phyloP scores from a whole-genome alignment of 352 stramenopile species.

The Thraustotheca clavata region DNA sequence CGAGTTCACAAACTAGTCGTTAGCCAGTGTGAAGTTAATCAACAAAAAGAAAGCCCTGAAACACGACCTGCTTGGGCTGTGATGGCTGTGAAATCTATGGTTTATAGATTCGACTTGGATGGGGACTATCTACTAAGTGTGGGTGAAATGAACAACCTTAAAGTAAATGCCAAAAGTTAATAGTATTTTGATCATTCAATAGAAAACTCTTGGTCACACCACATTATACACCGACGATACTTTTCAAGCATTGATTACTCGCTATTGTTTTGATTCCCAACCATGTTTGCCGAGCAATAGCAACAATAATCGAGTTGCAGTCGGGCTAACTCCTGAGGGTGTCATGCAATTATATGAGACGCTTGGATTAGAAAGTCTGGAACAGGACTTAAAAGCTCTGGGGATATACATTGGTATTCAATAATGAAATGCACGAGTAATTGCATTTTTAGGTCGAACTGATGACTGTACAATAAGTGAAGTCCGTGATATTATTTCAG shows the following conservation, averaged over 20 bases:
- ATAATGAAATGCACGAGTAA: not conserved
- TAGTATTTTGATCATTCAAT: not conserved
- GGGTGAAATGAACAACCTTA: constrained; percentile 18
- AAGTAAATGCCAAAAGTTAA: constrained; percentile 2
- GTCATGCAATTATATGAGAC: constrained; percentile 11
- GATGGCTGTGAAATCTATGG: constrained; percentile 1
- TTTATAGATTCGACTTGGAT: constrained; percentile 13
- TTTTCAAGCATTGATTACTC: not conserved
- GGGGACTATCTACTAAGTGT: constrained; percentile 5
- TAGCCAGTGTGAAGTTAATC: not conserved
- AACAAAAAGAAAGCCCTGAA: not conserved
- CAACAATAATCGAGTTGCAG: not conserved
- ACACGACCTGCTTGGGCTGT: not conserved
- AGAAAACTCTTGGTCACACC: not conserved
- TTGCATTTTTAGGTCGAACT: not conserved
- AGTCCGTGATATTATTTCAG: not conserved
- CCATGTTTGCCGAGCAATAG: not conserved
- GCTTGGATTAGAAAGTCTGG: not conserved
- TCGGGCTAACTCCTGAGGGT: constrained; percentile 14
- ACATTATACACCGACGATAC: not conserved
- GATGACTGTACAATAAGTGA: not conserved
- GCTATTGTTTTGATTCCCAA: not conserved
- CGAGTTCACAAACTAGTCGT: not conserved
- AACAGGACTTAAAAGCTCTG: constrained; percentile 3
- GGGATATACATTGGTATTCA: constrained; percentile 15